phyloP scores from a whole-genome alignment of 2,329 filamentous ascomycete genomes.

The Tolypocladium endophyticum region DNA sequence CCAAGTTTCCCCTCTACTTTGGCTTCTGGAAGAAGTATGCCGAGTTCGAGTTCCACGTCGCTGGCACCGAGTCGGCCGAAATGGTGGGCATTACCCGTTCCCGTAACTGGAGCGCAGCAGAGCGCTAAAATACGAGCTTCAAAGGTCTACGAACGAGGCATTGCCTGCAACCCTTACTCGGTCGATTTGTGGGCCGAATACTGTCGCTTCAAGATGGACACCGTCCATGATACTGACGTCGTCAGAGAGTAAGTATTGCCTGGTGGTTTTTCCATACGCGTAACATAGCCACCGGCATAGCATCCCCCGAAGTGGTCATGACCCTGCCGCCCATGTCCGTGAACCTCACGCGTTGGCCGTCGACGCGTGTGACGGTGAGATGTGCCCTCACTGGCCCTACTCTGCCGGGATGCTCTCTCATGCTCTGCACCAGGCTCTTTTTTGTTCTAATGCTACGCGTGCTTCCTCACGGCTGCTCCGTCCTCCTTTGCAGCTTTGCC shows the following conservation, averaged over 20 bases:
- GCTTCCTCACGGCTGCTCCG: slow-evolving; percentile 27
- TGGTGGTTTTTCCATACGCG: slow-evolving; percentile 55
- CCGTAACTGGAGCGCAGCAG: background rate
- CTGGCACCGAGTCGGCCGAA: slow-evolving; percentile 91
- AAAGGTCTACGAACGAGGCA: slow-evolving; percentile 88
- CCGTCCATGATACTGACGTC: slow-evolving; percentile 84
- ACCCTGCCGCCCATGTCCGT: slow-evolving; percentile 25
- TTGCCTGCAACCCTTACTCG: slow-evolving; percentile 84
- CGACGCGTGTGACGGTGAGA: slow-evolving; percentile 54
- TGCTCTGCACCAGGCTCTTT: slow-evolving; percentile 54
- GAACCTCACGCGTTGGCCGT: slow-evolving; percentile 24
- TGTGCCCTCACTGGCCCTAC: slow-evolving; percentile 50
- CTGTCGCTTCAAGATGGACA: slow-evolving; percentile 96
- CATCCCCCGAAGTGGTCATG: slow-evolving; percentile 28
- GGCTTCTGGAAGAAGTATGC: slow-evolving; percentile 99
- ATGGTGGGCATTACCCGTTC: slow-evolving; percentile 53
- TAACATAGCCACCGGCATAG: slow-evolving; percentile 43
- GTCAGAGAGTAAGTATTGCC: slow-evolving; percentile 97
- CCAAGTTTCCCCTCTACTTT: slow-evolving; percentile 90
- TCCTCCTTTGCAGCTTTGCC: slow-evolving; percentile 23
- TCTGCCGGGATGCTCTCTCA: slow-evolving; percentile 53
- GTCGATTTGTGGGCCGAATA: slow-evolving; percentile 97
- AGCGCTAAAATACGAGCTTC: slow-evolving; percentile 1
- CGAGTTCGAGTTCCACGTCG: slow-evolving; percentile 92
- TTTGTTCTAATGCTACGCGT: slow-evolving; percentile 29